Base-by-base conservation (phyloP, 176 grass and related monocot species). In the Oryza nivara region DNA sequence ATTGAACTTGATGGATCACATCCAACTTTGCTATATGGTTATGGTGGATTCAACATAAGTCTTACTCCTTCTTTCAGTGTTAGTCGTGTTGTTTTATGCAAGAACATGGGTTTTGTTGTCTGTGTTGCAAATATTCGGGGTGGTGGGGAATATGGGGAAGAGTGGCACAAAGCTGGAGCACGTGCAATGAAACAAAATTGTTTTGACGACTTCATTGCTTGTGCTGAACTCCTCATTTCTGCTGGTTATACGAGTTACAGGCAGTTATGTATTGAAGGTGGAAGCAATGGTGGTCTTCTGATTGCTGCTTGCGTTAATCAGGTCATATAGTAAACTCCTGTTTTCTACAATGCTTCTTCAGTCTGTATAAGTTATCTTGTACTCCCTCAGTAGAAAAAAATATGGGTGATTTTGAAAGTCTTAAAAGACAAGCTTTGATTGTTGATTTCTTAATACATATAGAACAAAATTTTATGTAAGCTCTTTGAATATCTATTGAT, bases 211-310 rank as follows among this genome's bases (percentile, higher is more conserved):
- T 98, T 98, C 54, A 83, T 88, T 88, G 83, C 96, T 49, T 84
- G 82, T 89, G 93, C 87, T 38, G 96, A 95, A 75, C 90, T 85
- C 48, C 92, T 98, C 76, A 86, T 95, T 85, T 90, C 89, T 71
- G 54, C 70, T 68, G 80, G 89, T 81, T 95, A 98, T 75, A 98
- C 96, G 14, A 95, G 64, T 70, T 78, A 73, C 41, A 92, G 49
- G 72, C 70, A 76, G 14, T 65, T 98, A 75, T 98, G 96, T 87
- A 95, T 98, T 85, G 96, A 98, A 88, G 96, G 96, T 14, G 89
- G 87, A 80, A 98, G 96, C 87, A 98, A 98, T 86, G 93, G 96
- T 63, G 96, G 93, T 30, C 96, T 98, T 86, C 89, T 98, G n/a
- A 72, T 98, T 75, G 93, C 96, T 80, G 93, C 96, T 88, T 95